Evolutionary conservation across 345 rosid species (phyloP).

Genomic region (Chamaenerion angustifolium): DNA sequence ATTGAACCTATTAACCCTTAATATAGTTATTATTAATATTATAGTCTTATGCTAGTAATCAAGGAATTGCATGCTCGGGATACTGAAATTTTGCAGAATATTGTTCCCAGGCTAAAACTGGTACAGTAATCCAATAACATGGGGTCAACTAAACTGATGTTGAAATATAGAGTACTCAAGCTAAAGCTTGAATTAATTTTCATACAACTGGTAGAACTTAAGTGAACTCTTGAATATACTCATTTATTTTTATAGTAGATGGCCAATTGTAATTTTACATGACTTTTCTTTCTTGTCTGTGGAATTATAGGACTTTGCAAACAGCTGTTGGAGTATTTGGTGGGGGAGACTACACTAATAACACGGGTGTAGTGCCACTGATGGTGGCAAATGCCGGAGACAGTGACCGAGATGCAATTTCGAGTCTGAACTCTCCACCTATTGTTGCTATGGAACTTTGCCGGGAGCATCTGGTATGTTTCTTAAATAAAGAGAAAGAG

Average conservation of each 20-base stretch:
- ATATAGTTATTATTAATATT: too few relatives aligned
- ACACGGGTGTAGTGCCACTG: constrained; percentile 52
- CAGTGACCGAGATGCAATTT: constrained; percentile 61
- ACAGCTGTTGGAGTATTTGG: constrained; percentile 98
- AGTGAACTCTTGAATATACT: too few relatives aligned
- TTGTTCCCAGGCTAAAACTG: too few relatives aligned
- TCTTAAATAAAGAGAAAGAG: neutral
- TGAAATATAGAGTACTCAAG: too few relatives aligned
- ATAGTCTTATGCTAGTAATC: too few relatives aligned
- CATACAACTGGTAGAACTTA: too few relatives aligned
- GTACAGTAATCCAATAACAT: too few relatives aligned
- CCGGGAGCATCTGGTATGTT: constrained; percentile 85
- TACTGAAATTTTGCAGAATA: too few relatives aligned
- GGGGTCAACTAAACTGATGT: too few relatives aligned
- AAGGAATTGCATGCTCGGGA: too few relatives aligned
- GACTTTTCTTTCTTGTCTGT: constrained; percentile 1
- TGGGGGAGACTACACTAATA: constrained; percentile 57
- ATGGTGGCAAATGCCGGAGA: constrained; percentile 92
- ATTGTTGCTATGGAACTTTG: constrained; percentile 71
- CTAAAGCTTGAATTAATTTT: too few relatives aligned
- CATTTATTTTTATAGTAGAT: neutral
- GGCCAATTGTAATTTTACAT: neutral
- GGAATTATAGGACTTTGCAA: constrained; percentile 63
- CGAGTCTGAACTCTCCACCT: constrained; percentile 71
- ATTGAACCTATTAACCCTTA: too few relatives aligned